Percentiles rank a stretch among this genome's conserved stretches.
These are phyloP conservation scores for Millerozyma miso DNA, from an alignment of 805 yeast species.

Conservation along the genomic window DNA sequence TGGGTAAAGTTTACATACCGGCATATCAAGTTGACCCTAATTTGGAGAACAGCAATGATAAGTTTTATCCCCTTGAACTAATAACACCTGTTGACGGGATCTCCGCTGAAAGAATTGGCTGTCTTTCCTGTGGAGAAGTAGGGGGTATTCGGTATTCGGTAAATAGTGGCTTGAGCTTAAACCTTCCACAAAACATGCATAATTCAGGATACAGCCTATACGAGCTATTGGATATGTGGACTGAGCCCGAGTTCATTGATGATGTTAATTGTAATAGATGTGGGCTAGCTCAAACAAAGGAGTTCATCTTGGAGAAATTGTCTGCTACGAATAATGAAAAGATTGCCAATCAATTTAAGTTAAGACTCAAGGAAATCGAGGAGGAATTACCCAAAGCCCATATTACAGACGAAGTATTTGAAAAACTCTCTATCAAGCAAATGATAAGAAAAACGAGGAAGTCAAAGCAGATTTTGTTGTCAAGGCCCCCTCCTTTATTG, in stretches of 20 bases:
- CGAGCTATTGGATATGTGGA: conserved; percentile 62
- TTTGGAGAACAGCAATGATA: conserved; percentile 37
- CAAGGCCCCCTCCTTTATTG: conserved; percentile 78
- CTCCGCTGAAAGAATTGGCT: conserved; percentile 84
- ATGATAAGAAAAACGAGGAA: conserved; percentile 73
- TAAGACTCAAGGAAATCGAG: conserved; percentile 28
- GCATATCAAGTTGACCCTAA: conserved; percentile 77
- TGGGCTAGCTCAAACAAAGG: conserved; percentile 60
- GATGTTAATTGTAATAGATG: conserved; percentile 96
- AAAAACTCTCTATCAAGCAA: conserved; percentile 66
- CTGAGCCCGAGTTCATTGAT: conserved; percentile 77
- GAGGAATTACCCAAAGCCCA: conserved; percentile 58
- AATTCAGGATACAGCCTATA: conserved; percentile 37
- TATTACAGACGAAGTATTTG: conserved; percentile 77
- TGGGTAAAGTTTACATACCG: conserved; percentile 67
- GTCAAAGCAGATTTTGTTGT: conserved; percentile 75
- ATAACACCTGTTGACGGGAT: conserved; percentile 92
- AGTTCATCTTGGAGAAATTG: conserved; percentile 46
- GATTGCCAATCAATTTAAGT: conserved; percentile 23
- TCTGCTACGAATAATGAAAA: conserved; percentile 38
- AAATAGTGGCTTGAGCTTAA: conserved; percentile 67
- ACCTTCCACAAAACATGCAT: conserved; percentile 47
- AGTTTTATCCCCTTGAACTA: conserved; percentile 50
- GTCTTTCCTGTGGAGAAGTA: conserved; percentile 86
- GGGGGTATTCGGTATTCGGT: conserved; percentile 88